These are phyloP conservation scores for California macrophylla DNA, from an alignment of 441 rosid species.

Conservation along the genomic window DNA sequence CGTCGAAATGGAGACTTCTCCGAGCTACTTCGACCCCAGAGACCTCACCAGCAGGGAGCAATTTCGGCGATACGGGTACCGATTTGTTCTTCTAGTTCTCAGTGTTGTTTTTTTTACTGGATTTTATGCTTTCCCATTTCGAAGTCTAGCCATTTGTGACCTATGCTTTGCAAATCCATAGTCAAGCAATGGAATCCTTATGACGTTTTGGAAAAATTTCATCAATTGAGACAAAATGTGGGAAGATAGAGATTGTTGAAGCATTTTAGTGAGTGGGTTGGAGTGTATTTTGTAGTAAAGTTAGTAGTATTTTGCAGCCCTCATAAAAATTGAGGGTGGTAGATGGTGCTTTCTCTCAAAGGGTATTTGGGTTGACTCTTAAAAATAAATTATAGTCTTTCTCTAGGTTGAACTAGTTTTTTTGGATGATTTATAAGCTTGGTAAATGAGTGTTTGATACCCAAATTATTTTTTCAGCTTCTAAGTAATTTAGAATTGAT, in stretches of 20 bases:
- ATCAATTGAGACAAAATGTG: neutral
- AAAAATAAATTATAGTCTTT: no score
- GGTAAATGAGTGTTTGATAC: no score
- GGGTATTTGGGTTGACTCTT: no score
- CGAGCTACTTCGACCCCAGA: conserved; percentile 59
- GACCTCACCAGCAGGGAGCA: conserved; percentile 56
- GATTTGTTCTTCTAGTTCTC: neutral
- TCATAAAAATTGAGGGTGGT: neutral
- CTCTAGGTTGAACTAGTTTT: no score
- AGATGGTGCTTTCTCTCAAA: neutral
- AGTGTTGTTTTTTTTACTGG: neutral
- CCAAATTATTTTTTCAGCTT: no score
- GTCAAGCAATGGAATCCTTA: neutral
- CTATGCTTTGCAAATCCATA: neutral
- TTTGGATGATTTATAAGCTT: no score
- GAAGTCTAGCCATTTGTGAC: neutral
- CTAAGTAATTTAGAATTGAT: no score
- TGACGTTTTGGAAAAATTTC: neutral
- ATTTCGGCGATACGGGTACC: conserved; percentile 82
- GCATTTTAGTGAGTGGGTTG: neutral
- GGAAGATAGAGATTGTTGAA: neutral
- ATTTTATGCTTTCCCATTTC: neutral
- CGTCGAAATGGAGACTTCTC: conserved; percentile 52
- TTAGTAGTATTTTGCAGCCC: neutral
- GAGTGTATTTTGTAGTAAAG: neutral